Evolutionary conservation across 1,139 yeast species (phyloP), one percentile per base, ranked within the genome.

Genomic region (Taiozyma sp.): DNA sequence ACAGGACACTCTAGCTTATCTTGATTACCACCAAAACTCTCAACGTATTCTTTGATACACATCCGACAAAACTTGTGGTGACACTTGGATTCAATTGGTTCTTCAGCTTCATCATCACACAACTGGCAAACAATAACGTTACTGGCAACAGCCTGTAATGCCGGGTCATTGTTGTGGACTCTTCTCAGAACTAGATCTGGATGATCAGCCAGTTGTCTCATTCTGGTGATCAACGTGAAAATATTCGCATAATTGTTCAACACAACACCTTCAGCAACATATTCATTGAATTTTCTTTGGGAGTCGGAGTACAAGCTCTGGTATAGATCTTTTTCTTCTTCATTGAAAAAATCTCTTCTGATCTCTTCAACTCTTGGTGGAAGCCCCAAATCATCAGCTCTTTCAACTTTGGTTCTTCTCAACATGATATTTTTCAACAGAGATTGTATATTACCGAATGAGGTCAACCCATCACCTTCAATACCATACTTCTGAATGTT

Each of bases 81-180:
- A 65, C 99, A 93, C 65, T 86, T 87, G 2, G 97, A 87, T 66
- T 88, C 92, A 47, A 95, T 90, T 0, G 99, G 96, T 56, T 93
- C 99, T 67, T 93, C 98, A 0, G 99, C 97, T 68, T 91, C 97
- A 65, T 95, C 99, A 60, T 92, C 98, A 70, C 99, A 95, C 29
- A 93, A 68, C 59, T 89, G 95, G 66, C 99, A 93, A 46, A 95
- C 86, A 29, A 91, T 78, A 1, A 86, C 84, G 14, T 90, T 91
- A 3, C 63, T 67, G 6, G 65, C 67, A 10, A 60, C 65, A 2
- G 57, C 64, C 1, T 59, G 56, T 0, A 60, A 60, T 1, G 60
- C 52, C 3, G 73, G 66, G 13, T 72, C 68, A 50, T 75, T 75
- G 43, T 73, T 68, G 14, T 80, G 80, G 14, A 78, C 76, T 51